These are phyloP conservation scores for Geopyxis carbonaria DNA, from an alignment of 495 filamentous ascomycete species.

Conservation along the genomic window DNA sequence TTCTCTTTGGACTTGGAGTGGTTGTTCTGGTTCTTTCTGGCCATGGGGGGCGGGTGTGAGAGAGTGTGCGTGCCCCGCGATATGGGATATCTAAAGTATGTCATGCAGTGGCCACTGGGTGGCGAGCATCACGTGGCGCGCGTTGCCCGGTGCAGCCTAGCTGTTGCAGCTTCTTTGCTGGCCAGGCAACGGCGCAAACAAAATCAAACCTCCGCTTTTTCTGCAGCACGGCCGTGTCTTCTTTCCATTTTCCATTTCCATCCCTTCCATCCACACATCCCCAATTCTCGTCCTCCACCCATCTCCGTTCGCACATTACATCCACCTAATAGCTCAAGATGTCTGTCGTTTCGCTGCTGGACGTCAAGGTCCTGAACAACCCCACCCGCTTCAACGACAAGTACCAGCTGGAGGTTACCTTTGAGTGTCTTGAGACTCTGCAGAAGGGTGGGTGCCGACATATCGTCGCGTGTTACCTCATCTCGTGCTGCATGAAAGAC, in stretches of 20 bases:
- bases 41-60: slow-evolving; percentile 11
- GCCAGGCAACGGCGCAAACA: too few relatives aligned
- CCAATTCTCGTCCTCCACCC: slow-evolving; percentile 10
- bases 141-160: too few relatives aligned
- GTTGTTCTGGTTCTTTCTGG: slow-evolving; percentile 22
- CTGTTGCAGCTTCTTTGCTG: too few relatives aligned
- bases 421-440: slow-evolving; percentile 84
- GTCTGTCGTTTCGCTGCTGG: slow-evolving; percentile 91
- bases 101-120: too few relatives aligned
- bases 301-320: slow-evolving; percentile 10
- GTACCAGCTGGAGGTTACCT: slow-evolving; percentile 96
- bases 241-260: background rate
- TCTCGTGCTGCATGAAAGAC: too few relatives aligned
- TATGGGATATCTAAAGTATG: too few relatives aligned
- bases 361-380: slow-evolving; percentile 91
- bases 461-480: background rate
- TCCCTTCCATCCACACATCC: background rate
- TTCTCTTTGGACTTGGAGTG: slow-evolving; percentile 16
- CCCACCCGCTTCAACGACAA: slow-evolving; percentile 74
- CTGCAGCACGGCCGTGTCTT: slow-evolving; percentile 2
- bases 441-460: slow-evolving; percentile 56
- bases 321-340: slow-evolving; percentile 38
- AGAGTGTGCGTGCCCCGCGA: too few relatives aligned
- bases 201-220: too few relatives aligned
- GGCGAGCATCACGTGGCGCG: too few relatives aligned